phyloP scores from a whole-genome alignment of 2,329 filamentous ascomycete genomes.

The Penicillium sp. region DNA sequence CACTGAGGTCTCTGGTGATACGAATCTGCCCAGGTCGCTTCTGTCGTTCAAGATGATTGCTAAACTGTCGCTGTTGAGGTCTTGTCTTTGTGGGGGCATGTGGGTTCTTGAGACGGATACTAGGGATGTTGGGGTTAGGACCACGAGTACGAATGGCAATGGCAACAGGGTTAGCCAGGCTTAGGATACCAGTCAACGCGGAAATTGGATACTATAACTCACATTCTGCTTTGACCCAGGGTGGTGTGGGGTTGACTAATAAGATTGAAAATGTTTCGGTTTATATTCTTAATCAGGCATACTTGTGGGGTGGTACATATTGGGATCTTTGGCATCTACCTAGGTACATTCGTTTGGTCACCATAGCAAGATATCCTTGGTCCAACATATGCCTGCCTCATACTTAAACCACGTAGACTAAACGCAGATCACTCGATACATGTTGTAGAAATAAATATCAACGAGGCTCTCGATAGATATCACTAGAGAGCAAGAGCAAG shows the following conservation, averaged over 20 bases:
- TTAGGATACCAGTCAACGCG: not conserved
- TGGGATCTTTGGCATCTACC: not conserved
- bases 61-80: conserved; percentile 36
- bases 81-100: conserved; percentile 43
- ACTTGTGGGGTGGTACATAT: not conserved
- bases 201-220: not conserved
- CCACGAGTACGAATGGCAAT: not conserved
- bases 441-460: not conserved
- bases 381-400: not conserved
- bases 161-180: not conserved
- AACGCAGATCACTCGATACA: not conserved
- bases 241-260: not conserved
- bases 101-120: conserved; percentile 35
- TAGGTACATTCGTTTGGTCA: not conserved
- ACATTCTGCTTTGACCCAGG: not conserved
- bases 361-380: not conserved
- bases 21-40: conserved; percentile 39
- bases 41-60: conserved; percentile 38
- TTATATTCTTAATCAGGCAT: not conserved
- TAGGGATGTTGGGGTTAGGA: not conserved
- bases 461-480: not conserved
- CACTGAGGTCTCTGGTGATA: conserved; percentile 64
- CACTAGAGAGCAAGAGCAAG: conserved; percentile 1
- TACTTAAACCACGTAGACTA: not conserved
- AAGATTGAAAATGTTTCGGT: not conserved